Evolutionary conservation across 2,329 filamentous ascomycete genomes (phyloP).

Genomic region (Pyricularia pennisetigena): DNA sequence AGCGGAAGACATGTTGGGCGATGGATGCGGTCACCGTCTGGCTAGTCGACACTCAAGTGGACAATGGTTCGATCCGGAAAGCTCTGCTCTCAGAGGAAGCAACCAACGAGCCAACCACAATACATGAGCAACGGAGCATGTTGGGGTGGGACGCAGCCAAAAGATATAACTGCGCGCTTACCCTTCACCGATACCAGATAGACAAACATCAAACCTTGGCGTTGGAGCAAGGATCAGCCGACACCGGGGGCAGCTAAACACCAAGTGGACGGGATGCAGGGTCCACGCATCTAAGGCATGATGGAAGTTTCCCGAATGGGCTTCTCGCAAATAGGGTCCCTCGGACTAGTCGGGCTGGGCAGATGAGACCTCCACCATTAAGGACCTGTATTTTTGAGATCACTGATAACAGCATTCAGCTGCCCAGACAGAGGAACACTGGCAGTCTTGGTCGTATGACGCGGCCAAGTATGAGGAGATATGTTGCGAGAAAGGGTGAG

Average conservation of each 20-base stretch:
- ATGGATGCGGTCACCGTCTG: not conserved
- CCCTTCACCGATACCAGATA: not conserved
- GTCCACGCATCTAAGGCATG: not conserved
- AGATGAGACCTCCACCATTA: not conserved
- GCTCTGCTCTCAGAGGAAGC: not conserved
- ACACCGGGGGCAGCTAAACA: not conserved
- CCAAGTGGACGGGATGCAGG: not conserved
- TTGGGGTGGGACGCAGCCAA: not conserved
- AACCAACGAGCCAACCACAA: not conserved
- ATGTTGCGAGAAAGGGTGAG: not conserved
- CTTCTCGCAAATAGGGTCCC: not conserved
- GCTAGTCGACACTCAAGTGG: not conserved
- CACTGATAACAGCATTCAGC: not conserved
- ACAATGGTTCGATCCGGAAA: not conserved
- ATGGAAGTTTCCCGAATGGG: not conserved
- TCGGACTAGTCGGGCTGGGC: not conserved
- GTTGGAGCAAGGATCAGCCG: not conserved
- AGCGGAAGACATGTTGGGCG: constrained; percentile 20
- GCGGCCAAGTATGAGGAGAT: not conserved
- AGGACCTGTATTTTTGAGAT: not conserved
- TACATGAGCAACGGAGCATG: not conserved
- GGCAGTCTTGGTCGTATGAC: not conserved
- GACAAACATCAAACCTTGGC: not conserved
- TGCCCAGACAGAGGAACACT: not conserved
- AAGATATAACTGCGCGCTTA: not conserved